These are phyloP conservation scores for Cephaloascus albidus DNA, from an alignment of 805 yeast genomes.

Conservation along the genomic window DNA sequence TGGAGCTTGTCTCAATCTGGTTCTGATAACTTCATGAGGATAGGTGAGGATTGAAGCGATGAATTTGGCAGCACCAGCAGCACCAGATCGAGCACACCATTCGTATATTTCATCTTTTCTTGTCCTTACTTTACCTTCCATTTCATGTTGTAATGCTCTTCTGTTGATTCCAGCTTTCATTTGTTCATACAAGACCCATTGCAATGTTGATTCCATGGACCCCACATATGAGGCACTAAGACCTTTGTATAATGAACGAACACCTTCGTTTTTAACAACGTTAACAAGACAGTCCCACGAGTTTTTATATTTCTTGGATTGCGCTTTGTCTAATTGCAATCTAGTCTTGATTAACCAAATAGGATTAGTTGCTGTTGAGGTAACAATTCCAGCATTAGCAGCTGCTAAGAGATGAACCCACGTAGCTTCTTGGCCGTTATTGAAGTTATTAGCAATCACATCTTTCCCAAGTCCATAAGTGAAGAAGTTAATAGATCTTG, in stretches of 20 bases:
- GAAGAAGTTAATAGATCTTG: constrained; percentile 92
- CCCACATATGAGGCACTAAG: constrained; percentile 91
- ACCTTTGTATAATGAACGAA: constrained; percentile 79
- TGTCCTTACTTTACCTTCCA: constrained; percentile 26
- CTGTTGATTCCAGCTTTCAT: constrained; percentile 65
- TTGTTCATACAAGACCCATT: constrained; percentile 95
- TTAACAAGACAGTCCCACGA: constrained; percentile 76
- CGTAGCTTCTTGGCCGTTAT: constrained; percentile 70
- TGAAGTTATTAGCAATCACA: constrained; percentile 52
- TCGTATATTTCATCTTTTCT: constrained; percentile 61
- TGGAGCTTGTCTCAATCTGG: constrained; percentile 94
- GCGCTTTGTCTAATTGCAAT: constrained; percentile 77
- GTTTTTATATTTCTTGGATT: constrained; percentile 60
- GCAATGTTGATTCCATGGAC: constrained; percentile 84
- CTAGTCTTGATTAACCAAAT: constrained; percentile 96
- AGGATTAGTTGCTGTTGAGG: constrained; percentile 95
- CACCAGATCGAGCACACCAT: constrained; percentile 95
- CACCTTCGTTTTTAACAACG: constrained; percentile 69
- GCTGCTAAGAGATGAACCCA: constrained; percentile 85
- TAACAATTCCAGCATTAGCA: constrained; percentile 83
- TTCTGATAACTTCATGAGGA: constrained; percentile 96
- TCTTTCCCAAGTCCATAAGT: constrained; percentile 94
- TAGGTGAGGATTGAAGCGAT: constrained; percentile 87
- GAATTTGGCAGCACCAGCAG: constrained; percentile 95
- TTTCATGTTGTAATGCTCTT: constrained; percentile 29